Evolutionary conservation across 495 filamentous ascomycete genomes (phyloP), one percentile per base, ranked within the genome.

Genomic region (Letharia lupina): DNA sequence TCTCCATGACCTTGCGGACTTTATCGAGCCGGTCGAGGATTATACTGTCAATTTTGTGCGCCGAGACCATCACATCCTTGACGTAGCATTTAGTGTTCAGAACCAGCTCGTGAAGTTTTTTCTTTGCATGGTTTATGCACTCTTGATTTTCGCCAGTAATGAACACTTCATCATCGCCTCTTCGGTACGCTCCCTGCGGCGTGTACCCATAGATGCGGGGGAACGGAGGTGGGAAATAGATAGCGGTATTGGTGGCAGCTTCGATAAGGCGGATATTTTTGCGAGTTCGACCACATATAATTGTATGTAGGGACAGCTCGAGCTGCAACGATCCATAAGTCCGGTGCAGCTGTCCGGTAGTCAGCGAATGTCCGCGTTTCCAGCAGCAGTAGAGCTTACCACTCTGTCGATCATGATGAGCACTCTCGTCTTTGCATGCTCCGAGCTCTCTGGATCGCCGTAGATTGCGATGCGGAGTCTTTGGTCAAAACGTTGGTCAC

Each of bases 261-360:
- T 98, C 94, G 71, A 98, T 96, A 62, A 91, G 79, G 80, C 97
- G 96, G 77, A 98, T 93, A 72, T 97, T 96, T 79, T 96, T 94
- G 70, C 93, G 84, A 67, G 89, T 90, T 18, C 93, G 89, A 39
- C 94, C 94, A 74, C 93, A 96, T 60, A 96, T 83, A 66, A 96
- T 78, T 47, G 89, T 91, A 74, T 98, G 95, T 74, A 96, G 81
- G 35, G 91, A 90, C 37, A 91, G 77, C 71, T 98, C 94, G 66
- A 97, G 81, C 70, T 88, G 88, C 73, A 90, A 86, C 23, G 81
- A 83, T 71, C 96, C 91, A 40, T 96, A 89, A 61, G 89, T 81
- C 72, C 93, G 89, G 78, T 90, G 88, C 61, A 96, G 86, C 93
- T 96, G 76, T 60, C 67, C 62, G 31, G 56, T 18, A 60, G 72